These are phyloP conservation scores for Erodium moschatum DNA, from an alignment of 441 rosid genomes.

Conservation along the genomic window DNA sequence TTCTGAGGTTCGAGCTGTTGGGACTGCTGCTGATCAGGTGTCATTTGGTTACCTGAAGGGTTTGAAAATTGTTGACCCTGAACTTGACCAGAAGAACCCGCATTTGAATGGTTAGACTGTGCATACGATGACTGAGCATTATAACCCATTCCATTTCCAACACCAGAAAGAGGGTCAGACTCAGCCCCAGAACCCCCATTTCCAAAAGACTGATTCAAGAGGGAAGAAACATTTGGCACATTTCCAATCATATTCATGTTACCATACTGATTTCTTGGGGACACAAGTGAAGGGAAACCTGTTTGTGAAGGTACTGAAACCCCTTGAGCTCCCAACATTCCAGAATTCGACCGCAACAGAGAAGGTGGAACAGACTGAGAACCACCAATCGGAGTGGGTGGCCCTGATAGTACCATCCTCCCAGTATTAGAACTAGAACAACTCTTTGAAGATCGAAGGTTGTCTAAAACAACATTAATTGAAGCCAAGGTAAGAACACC, in stretches of 20 bases:
- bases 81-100: constrained; percentile 55
- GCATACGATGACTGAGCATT: constrained; percentile 48
- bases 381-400: constrained; percentile 69
- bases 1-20: constrained; percentile 56
- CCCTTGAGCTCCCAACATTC: constrained; percentile 65
- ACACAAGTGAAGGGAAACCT: constrained; percentile 56
- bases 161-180: constrained; percentile 54
- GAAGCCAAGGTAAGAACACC: constrained; percentile 24
- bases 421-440: constrained; percentile 31
- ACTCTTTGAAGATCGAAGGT: constrained; percentile 23
- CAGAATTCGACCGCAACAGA: constrained; percentile 64
- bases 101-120: constrained; percentile 46
- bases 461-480: constrained; percentile 38
- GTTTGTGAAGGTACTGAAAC: constrained; percentile 63
- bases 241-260: constrained; percentile 73
- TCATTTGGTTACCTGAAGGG: constrained; percentile 43
- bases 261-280: constrained; percentile 64
- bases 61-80: constrained; percentile 69
- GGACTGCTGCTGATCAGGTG: constrained; percentile 61
- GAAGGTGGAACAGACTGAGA: constrained; percentile 64
- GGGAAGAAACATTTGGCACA: constrained; percentile 58
- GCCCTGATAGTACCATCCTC: constrained; percentile 79
- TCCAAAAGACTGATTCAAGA: constrained; percentile 72
- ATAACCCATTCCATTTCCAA: constrained; percentile 61
- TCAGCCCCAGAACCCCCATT: constrained; percentile 75